A percentile compares a stretch with the other conserved stretches of the same genome.
These are phyloP conservation scores for Boletellus deceptivus DNA, from an alignment of 1,284 basidiomycete genomes.

Conservation along the genomic window DNA sequence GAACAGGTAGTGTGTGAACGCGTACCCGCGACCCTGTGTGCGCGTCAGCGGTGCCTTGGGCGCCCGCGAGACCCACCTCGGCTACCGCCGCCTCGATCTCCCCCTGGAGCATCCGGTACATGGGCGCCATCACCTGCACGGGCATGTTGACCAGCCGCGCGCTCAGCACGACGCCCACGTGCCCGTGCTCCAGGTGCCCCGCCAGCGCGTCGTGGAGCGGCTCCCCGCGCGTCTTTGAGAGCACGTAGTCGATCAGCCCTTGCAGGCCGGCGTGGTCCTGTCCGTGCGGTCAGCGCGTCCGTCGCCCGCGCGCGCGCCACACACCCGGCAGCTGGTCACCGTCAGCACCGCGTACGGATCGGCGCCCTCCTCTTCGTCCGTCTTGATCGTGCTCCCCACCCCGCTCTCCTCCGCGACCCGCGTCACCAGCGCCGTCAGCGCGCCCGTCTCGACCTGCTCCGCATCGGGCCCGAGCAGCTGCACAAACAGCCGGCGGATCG, in stretches of 20 bases:
- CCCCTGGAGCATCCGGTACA: slow-evolving; percentile 83
- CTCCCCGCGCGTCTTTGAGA: slow-evolving; percentile 49
- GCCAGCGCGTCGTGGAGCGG: slow-evolving; percentile 53
- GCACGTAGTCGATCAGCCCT: slow-evolving; percentile 68
- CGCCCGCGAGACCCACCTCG: slow-evolving; percentile 45
- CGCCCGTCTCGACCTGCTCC: slow-evolving; percentile 64
- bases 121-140: slow-evolving; percentile 82
- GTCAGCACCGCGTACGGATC: slow-evolving; percentile 87
- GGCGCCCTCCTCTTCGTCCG: slow-evolving; percentile 76
- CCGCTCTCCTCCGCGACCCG: slow-evolving; percentile 52
- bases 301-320: slow-evolving; percentile 28
- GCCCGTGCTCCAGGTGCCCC: slow-evolving; percentile 39
- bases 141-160: slow-evolving; percentile 93
- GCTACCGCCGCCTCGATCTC: slow-evolving; percentile 73
- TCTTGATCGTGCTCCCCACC: slow-evolving; percentile 90
- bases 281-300: background rate
- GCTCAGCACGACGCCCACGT: slow-evolving; percentile 80
- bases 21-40: slow-evolving; percentile 61
- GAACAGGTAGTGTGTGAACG: slow-evolving; percentile 70
- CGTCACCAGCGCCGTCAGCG: slow-evolving; percentile 77
- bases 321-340: slow-evolving; percentile 76
- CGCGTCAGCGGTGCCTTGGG: background rate
- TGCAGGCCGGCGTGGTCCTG: slow-evolving; percentile 65
- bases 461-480: slow-evolving; percentile 87
- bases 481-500: slow-evolving; percentile 74